Conservation (phyloP, 371 early-diverging fungal species). For the Mucor circinelloides region DNA sequence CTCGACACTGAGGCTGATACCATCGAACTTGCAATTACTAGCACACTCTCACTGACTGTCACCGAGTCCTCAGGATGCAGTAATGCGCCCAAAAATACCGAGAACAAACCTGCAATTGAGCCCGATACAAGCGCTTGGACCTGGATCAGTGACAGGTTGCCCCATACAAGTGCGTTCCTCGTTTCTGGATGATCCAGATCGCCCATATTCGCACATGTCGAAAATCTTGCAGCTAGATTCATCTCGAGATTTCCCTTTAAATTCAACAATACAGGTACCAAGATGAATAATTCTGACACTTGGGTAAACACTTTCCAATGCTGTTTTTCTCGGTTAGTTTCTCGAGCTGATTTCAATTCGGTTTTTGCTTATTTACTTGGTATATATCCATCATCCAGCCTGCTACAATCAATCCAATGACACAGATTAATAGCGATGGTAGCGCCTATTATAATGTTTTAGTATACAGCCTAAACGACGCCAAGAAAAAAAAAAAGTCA, state of each 20-base stretch:
- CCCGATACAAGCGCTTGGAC: conserved; percentile 75
- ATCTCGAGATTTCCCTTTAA: conserved; percentile 91
- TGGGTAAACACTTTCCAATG: conserved; percentile 74
- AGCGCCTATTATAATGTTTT: conserved; percentile 55
- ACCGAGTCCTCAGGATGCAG: conserved; percentile 53
- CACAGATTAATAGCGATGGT: conserved; percentile 75
- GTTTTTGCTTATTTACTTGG: conserved; percentile 50
- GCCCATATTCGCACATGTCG: conserved; percentile 79
- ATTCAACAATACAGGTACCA: conserved; percentile 84
- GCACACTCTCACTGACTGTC: conserved; percentile 56
- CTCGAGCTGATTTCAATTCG: neutral
- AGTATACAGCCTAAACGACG: neutral
- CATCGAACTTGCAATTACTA: conserved; percentile 74
- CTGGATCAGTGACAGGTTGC: conserved; percentile 75
- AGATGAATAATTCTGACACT: conserved; percentile 80
- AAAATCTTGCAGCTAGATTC: conserved; percentile 83
- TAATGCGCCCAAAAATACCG: conserved; percentile 62
- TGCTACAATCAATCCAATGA: conserved; percentile 73
- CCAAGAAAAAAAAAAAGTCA: neutral
- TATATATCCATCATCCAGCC: conserved; percentile 77
- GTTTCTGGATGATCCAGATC: conserved; percentile 56
- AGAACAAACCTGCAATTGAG: conserved; percentile 69
- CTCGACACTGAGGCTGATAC: conserved; percentile 76
- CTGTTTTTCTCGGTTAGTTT: conserved; percentile 23
- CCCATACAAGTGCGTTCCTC: conserved; percentile 57